These are phyloP conservation scores for Aegilops tauschii DNA, from an alignment of 176 grass and related monocot species.

Conservation along the genomic window DNA sequence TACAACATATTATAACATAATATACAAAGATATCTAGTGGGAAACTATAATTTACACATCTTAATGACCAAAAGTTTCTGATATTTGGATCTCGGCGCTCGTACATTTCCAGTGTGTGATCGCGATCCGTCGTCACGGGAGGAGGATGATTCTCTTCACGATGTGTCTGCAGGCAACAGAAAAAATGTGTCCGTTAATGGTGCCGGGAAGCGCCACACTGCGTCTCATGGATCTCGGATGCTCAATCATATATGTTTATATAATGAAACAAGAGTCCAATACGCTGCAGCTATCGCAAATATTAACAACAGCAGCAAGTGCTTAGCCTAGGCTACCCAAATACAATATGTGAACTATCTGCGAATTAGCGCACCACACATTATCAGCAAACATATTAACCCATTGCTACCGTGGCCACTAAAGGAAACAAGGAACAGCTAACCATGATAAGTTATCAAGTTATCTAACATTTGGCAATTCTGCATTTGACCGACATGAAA, in stretches of 20 bases:
- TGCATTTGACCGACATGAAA: background rate
- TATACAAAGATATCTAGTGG: background rate
- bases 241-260: background rate
- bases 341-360: background rate
- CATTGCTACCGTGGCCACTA: background rate
- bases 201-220: background rate
- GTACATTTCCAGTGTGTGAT: background rate
- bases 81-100: background rate
- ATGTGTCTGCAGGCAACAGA: conserved; percentile 8
- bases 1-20: background rate
- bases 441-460: background rate
- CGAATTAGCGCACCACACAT: background rate
- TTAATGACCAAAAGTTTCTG: background rate
- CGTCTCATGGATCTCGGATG: background rate
- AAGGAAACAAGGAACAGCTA: background rate
- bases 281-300: background rate
- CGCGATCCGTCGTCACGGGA: too few species aligned
- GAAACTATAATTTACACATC: background rate
- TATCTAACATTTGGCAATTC: background rate
- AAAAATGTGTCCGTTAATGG: background rate
- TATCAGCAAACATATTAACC: background rate
- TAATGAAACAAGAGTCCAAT: background rate
- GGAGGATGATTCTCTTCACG: background rate
- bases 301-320: background rate
- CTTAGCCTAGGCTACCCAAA: background rate